Evolutionary conservation across 1,284 basidiomycete genomes (phyloP), one percentile per base, ranked within the genome.

Genomic region (Chondrostereum purpureum): DNA sequence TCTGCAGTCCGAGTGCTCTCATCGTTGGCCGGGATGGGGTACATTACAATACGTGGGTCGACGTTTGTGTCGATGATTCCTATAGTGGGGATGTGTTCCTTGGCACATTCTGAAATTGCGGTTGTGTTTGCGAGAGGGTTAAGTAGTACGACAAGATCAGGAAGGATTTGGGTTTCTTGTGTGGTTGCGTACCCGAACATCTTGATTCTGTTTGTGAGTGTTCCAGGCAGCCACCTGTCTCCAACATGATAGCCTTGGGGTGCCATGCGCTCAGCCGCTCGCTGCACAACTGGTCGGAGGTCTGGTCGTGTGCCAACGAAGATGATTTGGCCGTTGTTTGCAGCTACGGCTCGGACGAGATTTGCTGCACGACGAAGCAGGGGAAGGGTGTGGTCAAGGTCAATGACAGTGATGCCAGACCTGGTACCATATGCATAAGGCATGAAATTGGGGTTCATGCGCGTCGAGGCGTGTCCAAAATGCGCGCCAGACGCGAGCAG

Each of bases 21-120:
- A 68, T 98, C 95, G 65, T 99, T 99, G 31, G 92, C 94, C 1
- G 94, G 95, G 57, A 99, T 97, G 24, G 96, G 88, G 66, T 98
- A 99, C 75, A 97, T 98, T 49, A 99, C 94, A 27, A 93, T 75
- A 14, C 96, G 83, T 4, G 96, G 96, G 66, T 99, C 96, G 33
- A 86, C 89, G 62, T 99, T 92, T 20, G 92, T 90, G 67, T 99
- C 96, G 49, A 94, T 80, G 52, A 99, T 84, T 20, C 83, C 92
- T 52, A 94, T 78, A 0, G 92, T 94, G 0, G 92, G 92, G 42
- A 94, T 77, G 58, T 92, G 84, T 50, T 83, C 77, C 42, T 83
- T 72, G 4, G 88, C 88, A 57, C 88, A 92, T 69, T 95, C 92
- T 45, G 84, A 79, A 58, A 95, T 89, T 11, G 87, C 88, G 50